Evolutionary conservation across 495 filamentous ascomycete species (phyloP).

Genomic region (Hypoxylon cercidicola): DNA sequence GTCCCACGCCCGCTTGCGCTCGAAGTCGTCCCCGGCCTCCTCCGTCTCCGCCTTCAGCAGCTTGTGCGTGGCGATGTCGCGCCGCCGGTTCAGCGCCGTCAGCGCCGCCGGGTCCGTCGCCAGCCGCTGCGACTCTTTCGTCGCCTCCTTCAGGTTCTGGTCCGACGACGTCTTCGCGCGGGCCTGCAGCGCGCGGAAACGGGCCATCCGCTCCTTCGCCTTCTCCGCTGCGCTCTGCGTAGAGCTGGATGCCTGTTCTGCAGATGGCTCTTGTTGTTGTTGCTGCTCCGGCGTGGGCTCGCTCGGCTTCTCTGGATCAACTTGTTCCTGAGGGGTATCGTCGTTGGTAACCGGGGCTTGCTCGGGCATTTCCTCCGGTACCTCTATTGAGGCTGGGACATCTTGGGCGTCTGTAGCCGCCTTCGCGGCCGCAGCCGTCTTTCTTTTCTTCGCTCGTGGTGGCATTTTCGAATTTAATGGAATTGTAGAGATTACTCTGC

Average conservation of each 20-base stretch:
- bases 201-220: slow-evolving; percentile 67
- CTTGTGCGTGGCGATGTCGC: slow-evolving; percentile 89
- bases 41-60: slow-evolving; percentile 91
- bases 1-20: slow-evolving; percentile 97
- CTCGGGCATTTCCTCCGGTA: slow-evolving; percentile 22
- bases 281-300: slow-evolving; percentile 14
- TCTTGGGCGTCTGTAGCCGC: slow-evolving; percentile 19
- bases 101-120: slow-evolving; percentile 78
- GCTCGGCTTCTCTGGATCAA: slow-evolving; percentile 19
- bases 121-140: slow-evolving; percentile 81
- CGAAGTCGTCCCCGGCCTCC: slow-evolving; percentile 89
- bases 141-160: slow-evolving; percentile 84
- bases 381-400: slow-evolving; percentile 25
- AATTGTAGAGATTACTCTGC: slow-evolving; percentile 2
- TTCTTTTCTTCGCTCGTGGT: slow-evolving; percentile 60
- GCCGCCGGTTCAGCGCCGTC: slow-evolving; percentile 77
- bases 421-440: slow-evolving; percentile 47
- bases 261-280: slow-evolving; percentile 15
- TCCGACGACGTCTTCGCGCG: slow-evolving; percentile 82
- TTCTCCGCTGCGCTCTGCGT: slow-evolving; percentile 55
- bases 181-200: slow-evolving; percentile 87
- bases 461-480: slow-evolving; percentile 44
- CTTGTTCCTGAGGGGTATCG: slow-evolving; percentile 25
- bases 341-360: slow-evolving; percentile 20
- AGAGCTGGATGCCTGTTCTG: slow-evolving; percentile 24